Base-by-base conservation (phyloP, 768 basidiomycete species). In the Mycena metata region DNA sequence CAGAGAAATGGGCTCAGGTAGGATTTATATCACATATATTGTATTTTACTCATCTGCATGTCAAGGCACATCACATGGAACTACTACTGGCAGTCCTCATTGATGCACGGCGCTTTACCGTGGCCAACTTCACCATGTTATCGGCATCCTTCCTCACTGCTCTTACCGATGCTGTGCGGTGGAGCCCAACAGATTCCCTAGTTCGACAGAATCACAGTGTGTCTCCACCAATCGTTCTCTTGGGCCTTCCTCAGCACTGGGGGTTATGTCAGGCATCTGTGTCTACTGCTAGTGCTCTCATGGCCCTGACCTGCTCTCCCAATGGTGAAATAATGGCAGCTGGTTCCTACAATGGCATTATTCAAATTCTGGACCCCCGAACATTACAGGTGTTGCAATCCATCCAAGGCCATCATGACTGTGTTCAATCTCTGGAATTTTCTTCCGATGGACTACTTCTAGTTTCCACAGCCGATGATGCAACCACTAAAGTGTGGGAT, bases 61-160 rank as follows among this genome's bases (percentile, higher is more conserved):
- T 39, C 39, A 39, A 52, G 51, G 33, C 51, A 7, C 51, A 52
- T 35, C 30, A 35, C 7, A 52, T 33, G 51, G 51, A 52, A 17
- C 19, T 33, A 35, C 51, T 52, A 19, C 30, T 39, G 39, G 15
- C 26, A 52, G 30, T 19, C 33, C 33, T 52, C 30, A 30, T 52
- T 24, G 51, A 52, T 52, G 51, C 51, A 6, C 51, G 51, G 51
- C 51, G 51, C 19, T 52, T 52, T 35, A 52, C 51, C 11, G 35
- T 33, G 30, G 33, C 30, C 8, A 16, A 52, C 51, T 52, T 52
- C 30, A 33, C 15, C 51, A 26, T 9, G 5, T 35, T 33, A 8
- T 52, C 51, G n/a, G 30, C 51, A 2, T 33, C 51, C 10, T 52
- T 52, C 30, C 39, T 10, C 9, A 10, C 39, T 39, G 39, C 39